Evolutionary conservation across 179 eudicot genomes (phyloP).

Genomic region (Pouteria campechiana): DNA sequence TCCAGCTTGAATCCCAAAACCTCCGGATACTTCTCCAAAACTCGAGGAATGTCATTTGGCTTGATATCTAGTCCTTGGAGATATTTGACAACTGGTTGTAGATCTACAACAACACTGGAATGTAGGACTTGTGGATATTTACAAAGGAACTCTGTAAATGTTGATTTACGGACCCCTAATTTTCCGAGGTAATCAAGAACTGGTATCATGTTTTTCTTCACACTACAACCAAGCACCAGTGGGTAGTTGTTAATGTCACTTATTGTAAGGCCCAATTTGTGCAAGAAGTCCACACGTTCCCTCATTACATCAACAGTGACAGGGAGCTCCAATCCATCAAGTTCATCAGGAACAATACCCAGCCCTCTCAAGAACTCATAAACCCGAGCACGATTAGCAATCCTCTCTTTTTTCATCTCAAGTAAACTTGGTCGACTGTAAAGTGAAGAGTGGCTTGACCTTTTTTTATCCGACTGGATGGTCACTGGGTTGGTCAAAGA

Average conservation of each 20-base stretch:
- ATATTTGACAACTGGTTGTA: slow-evolving; percentile 87
- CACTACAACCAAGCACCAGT: slow-evolving; percentile 96
- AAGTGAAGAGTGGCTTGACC: slow-evolving; percentile 41
- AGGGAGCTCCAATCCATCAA: slow-evolving; percentile 90
- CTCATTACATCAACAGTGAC: slow-evolving; percentile 93
- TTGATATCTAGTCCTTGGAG: slow-evolving; percentile 81
- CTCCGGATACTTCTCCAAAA: slow-evolving; percentile 81
- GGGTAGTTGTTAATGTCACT: slow-evolving; percentile 94
- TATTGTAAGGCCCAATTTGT: slow-evolving; percentile 66
- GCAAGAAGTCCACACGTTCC: slow-evolving; percentile 88
- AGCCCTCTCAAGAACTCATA: slow-evolving; percentile 74
- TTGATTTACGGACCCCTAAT: slow-evolving; percentile 70
- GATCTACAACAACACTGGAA: slow-evolving; percentile 88
- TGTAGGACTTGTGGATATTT: slow-evolving; percentile 91
- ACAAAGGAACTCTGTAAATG: slow-evolving; percentile 64
- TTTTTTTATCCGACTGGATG: slow-evolving; percentile 14
- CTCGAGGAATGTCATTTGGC: slow-evolving; percentile 62
- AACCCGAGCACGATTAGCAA: slow-evolving; percentile 70
- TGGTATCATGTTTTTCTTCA: slow-evolving; percentile 94
- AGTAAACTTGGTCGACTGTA: slow-evolving; percentile 71
- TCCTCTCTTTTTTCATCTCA: slow-evolving; percentile 70
- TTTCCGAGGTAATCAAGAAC: slow-evolving; percentile 95
- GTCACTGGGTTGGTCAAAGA: slow-evolving; percentile 24
- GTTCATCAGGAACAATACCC: slow-evolving; percentile 77
- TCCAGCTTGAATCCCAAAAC: slow-evolving; percentile 90